A percentile compares a stretch with the other conserved stretches of the same genome.
These are phyloP conservation scores for Crithidia thermophila DNA, from an alignment of 208 protist species.

Conservation along the genomic window DNA sequence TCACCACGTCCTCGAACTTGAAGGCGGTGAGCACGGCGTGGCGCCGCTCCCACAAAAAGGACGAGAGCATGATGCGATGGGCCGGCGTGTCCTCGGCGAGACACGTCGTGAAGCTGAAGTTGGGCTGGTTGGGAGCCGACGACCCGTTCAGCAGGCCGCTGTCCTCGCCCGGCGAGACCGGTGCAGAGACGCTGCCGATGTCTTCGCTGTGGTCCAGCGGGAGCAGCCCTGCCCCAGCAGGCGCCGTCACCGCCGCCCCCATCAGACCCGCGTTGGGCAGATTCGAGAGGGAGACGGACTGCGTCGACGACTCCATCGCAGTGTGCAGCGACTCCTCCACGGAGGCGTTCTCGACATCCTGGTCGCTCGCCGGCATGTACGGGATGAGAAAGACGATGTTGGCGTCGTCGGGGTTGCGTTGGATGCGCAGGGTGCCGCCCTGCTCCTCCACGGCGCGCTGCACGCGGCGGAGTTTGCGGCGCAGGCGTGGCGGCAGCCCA, in stretches of 20 bases:
- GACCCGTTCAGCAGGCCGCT: constrained; percentile 14
- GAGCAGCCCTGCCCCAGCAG: neutral
- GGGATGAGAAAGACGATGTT: constrained; percentile 79
- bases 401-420: constrained; percentile 33
- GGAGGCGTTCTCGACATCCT: constrained; percentile 43
- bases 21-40: constrained; percentile 87
- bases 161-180: constrained; percentile 12
- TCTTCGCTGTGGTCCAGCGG: constrained; percentile 14
- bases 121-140: constrained; percentile 21
- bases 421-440: constrained; percentile 76
- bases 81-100: constrained; percentile 82
- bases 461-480: constrained; percentile 52
- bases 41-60: constrained; percentile 85
- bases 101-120: constrained; percentile 82
- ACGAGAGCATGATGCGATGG: constrained; percentile 88
- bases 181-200: constrained; percentile 14
- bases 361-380: constrained; percentile 60
- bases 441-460: constrained; percentile 72
- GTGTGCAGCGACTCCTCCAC: constrained; percentile 35
- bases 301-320: constrained; percentile 7
- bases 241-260: neutral
- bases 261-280: neutral
- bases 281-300: constrained; percentile 7
- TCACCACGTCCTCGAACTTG: constrained; percentile 69
- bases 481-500: constrained; percentile 23